Base-by-base conservation (phyloP, 495 filamentous ascomycete genomes). In the Xylaria acuta region DNA sequence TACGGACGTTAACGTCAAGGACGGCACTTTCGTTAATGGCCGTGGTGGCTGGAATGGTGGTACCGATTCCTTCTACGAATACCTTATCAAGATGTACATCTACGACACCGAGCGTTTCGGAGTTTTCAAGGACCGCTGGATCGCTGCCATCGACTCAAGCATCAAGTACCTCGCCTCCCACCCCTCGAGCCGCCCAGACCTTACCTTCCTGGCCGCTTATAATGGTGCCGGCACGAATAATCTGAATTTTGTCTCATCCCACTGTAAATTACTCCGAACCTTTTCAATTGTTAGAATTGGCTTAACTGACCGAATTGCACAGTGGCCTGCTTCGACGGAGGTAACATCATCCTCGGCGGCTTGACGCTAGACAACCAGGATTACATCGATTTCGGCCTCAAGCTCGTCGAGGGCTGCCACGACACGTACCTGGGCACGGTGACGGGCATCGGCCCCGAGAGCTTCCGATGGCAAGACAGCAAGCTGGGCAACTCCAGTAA, bases 81-180 rank as follows among this genome's bases (percentile, higher is more conserved):
- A 97, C 74, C 87, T 97, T 32, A 91, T 97, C 79, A 97, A 97
- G 85, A 95, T 96, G 93, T 97, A 91, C 75, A 81, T 97, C 72
- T 97, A 97, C 77, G 91, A 94, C 77, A 86, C 91, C 14, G 67
- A 80, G 43, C 87, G 89, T 11, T 97, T 92, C 73, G 81, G 67
- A 12, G 41, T 77, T 1, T 94, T 94, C 82, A 86, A 84, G 70
- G 90, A 94, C 73, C 88, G 90, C 69, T 97, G 94, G 94, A 84
- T 93, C 30, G 77, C 83, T 4, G 94, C 94, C 7, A 93, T 90
- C 27, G 90, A 97, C 71, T 94, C 92, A 3, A 90, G 90, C 30
- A 93, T 96, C 43, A 77, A 86, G 45, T 84, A 95, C 66, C 85
- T 97, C 12, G 83, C 87, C 14, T 92, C 91, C n/a, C 89, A 94